Evolutionary conservation across 2,329 filamentous ascomycete species (phyloP).

Genomic region (Teratosphaeriaceae sp.): DNA sequence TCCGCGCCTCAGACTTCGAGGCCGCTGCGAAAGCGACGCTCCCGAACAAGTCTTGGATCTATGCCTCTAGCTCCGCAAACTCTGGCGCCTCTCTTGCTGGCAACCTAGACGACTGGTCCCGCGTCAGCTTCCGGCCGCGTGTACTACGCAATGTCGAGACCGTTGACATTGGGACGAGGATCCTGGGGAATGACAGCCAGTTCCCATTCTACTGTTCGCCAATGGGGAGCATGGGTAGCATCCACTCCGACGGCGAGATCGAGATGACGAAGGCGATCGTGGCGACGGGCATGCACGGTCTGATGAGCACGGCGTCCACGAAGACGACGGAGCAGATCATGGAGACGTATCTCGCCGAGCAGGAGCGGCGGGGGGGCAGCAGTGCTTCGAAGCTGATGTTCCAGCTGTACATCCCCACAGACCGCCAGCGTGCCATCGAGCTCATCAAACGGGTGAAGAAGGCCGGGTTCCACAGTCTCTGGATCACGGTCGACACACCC

Average conservation of each 20-base stretch:
- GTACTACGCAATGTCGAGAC: background rate
- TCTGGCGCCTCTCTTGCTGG: too few relatives aligned
- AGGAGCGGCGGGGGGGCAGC: background rate
- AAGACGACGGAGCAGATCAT: background rate
- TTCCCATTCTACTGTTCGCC: slow-evolving; percentile 1
- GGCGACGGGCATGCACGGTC: background rate
- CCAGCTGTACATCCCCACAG: slow-evolving; percentile 2
- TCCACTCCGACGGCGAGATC: background rate
- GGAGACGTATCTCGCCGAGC: background rate
- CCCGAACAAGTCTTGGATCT: slow-evolving; percentile 2
- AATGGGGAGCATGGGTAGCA: background rate
- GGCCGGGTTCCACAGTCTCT: slow-evolving; percentile 46
- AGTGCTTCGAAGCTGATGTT: background rate
- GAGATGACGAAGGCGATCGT: background rate
- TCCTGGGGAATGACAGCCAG: background rate
- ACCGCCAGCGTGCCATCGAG: slow-evolving; percentile 19
- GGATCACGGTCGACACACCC: slow-evolving; percentile 53
- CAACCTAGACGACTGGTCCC: background rate
- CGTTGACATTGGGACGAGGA: background rate
- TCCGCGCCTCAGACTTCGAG: slow-evolving; percentile 3
- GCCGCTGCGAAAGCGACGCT: background rate
- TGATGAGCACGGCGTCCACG: background rate
- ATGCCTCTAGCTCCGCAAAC: background rate
- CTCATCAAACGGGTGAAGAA: slow-evolving; percentile 43
- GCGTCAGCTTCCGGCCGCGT: background rate